These are phyloP conservation scores for Colletotrichum australisinense DNA, from an alignment of 2,329 filamentous ascomycete species.

Conservation along the genomic window DNA sequence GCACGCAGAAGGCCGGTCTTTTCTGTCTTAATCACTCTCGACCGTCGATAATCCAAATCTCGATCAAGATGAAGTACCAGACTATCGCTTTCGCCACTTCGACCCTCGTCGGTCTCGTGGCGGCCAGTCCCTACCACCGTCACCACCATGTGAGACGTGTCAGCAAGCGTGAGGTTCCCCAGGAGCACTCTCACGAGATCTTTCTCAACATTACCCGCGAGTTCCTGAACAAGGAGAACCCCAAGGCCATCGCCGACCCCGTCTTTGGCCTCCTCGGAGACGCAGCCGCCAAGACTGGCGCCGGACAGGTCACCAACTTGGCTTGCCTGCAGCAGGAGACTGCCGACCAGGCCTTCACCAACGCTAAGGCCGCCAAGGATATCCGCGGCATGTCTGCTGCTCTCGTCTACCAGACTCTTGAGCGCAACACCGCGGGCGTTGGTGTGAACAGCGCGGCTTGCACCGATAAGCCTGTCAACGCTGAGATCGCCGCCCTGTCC, in stretches of 20 bases:
- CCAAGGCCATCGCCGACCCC: constrained; percentile 57
- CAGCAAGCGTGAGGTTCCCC: constrained; percentile 55
- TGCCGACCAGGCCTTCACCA: constrained; percentile 70
- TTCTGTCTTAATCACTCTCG: constrained; percentile 15
- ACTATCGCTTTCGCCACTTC: constrained; percentile 26
- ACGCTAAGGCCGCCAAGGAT: constrained; percentile 64
- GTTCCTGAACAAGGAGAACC: constrained; percentile 58
- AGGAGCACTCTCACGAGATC: constrained; percentile 63
- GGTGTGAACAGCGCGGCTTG: constrained; percentile 53
- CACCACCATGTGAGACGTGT: constrained; percentile 37
- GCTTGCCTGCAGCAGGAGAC: constrained; percentile 60
- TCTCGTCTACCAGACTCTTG: constrained; percentile 65
- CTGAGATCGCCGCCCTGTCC: constrained; percentile 56
- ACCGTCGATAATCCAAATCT: constrained; percentile 10
- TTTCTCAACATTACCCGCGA: constrained; percentile 54
- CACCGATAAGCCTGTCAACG: constrained; percentile 54
- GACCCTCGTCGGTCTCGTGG: constrained; percentile 28
- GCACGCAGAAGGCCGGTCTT: constrained; percentile 29
- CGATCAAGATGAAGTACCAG: constrained; percentile 38
- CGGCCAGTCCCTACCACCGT: constrained; percentile 15
- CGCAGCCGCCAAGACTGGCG: constrained; percentile 56
- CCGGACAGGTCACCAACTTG: constrained; percentile 49
- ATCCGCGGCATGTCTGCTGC: constrained; percentile 65
- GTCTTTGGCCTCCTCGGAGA: constrained; percentile 64
- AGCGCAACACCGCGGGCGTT: constrained; percentile 60